Percentiles rank a stretch among this genome's conserved stretches.
Conservation (phyloP, 1,139 yeast species). For the Nadsonia starkeyi-henricii region DNA sequence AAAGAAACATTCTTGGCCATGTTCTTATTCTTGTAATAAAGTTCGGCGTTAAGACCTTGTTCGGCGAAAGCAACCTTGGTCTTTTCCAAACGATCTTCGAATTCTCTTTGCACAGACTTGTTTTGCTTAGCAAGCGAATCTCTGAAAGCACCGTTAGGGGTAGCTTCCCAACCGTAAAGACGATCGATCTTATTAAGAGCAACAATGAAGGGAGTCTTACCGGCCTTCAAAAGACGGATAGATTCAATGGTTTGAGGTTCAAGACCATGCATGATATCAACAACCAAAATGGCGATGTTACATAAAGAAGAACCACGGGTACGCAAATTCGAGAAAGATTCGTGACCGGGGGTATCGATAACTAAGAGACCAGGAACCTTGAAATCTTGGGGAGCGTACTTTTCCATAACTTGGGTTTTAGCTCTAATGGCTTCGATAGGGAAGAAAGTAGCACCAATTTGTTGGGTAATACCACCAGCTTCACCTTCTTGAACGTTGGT, state of each 20-base stretch:
- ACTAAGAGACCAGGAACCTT: slow-evolving; percentile 95
- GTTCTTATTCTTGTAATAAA: slow-evolving; percentile 89
- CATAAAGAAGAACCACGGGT: slow-evolving; percentile 97
- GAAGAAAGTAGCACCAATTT: slow-evolving; percentile 98
- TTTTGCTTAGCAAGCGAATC: slow-evolving; percentile 77
- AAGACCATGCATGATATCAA: slow-evolving; percentile 97
- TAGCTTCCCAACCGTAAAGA: slow-evolving; percentile 83
- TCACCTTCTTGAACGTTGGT: slow-evolving; percentile 99
- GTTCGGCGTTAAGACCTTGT: slow-evolving; percentile 95
- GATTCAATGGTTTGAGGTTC: slow-evolving; percentile 97
- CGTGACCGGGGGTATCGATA: slow-evolving; percentile 99
- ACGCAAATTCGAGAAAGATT: slow-evolving; percentile 93
- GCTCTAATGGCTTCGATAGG: slow-evolving; percentile 87
- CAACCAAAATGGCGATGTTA: slow-evolving; percentile 96
- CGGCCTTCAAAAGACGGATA: slow-evolving; percentile 76
- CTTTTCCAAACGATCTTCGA: slow-evolving; percentile 72
- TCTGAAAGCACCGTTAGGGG: slow-evolving; percentile 89
- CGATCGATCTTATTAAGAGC: slow-evolving; percentile 97
- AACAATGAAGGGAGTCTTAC: slow-evolving; percentile 95
- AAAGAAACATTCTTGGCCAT: slow-evolving; percentile 86
- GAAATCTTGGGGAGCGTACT: slow-evolving; percentile 62
- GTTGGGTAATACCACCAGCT: slow-evolving; percentile 99
- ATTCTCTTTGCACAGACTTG: slow-evolving; percentile 79
- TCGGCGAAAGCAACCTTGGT: slow-evolving; percentile 89
- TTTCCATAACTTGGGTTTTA: slow-evolving; percentile 84